phyloP scores from a whole-genome alignment of 2,329 filamentous ascomycete genomes.

The Clonostachys solani region DNA sequence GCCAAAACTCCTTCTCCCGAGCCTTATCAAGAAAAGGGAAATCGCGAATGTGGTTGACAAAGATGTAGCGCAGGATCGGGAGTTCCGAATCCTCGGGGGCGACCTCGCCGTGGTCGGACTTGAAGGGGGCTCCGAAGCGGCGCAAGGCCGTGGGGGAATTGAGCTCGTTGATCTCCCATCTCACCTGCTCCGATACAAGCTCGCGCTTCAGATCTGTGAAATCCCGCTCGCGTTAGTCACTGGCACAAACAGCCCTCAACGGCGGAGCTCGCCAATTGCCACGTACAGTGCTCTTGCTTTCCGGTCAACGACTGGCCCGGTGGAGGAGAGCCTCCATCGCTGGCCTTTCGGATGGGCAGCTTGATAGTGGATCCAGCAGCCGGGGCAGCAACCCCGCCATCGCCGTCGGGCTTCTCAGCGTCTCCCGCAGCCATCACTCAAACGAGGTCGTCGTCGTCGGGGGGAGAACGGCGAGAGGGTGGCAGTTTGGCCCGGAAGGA shows the following conservation, averaged over 20 bases:
- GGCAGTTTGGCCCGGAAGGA: not conserved
- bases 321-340: constrained; percentile 22
- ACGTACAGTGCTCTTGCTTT: constrained; percentile 94
- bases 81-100: constrained; percentile 91
- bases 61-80: constrained; percentile 91
- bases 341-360: constrained; percentile 21
- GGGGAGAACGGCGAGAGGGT: not conserved
- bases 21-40: constrained; percentile 98
- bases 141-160: constrained; percentile 92
- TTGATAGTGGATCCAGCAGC: constrained; percentile 7
- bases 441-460: not conserved
- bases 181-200: constrained; percentile 84
- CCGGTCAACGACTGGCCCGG: constrained; percentile 65
- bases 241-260: not conserved
- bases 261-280: not conserved
- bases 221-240: constrained; percentile 11
- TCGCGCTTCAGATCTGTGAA: constrained; percentile 86
- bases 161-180: constrained; percentile 86
- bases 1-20: constrained; percentile 98
- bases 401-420: constrained; percentile 12
- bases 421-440: constrained; percentile 18
- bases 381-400: constrained; percentile 9
- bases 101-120: constrained; percentile 87
- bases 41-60: constrained; percentile 95
- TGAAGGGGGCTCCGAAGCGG: constrained; percentile 93